Percentiles rank a stretch among this genome's conserved stretches.
These are phyloP conservation scores for Aureobasidium pullulans DNA, from an alignment of 2,329 filamentous ascomycete genomes.

Conservation along the genomic window DNA sequence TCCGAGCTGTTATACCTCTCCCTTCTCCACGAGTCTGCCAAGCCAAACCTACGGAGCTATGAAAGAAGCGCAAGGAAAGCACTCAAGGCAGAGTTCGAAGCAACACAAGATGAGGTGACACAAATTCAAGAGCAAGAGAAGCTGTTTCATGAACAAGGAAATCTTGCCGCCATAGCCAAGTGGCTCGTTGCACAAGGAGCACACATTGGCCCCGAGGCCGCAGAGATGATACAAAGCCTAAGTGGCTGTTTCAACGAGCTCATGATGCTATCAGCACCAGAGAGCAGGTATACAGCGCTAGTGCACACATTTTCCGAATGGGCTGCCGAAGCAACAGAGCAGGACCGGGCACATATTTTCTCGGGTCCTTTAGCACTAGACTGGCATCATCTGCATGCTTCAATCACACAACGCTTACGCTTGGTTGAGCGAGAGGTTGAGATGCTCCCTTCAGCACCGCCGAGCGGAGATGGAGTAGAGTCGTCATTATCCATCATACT, in stretches of 20 bases:
- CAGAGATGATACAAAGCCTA: slow-evolving; percentile 37
- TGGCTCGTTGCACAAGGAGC: slow-evolving; percentile 49
- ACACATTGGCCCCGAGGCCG: slow-evolving; percentile 12
- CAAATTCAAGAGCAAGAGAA: slow-evolving; percentile 14
- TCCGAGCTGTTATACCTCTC: slow-evolving; percentile 60
- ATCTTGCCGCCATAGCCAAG: slow-evolving; percentile 44
- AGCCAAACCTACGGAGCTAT: slow-evolving; percentile 43
- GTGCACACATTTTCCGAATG: slow-evolving; percentile 55
- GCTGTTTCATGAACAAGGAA: slow-evolving; percentile 37
- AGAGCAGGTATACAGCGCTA: slow-evolving; percentile 49
- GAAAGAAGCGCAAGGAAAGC: slow-evolving; percentile 43
- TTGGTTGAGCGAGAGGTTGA: slow-evolving; percentile 14
- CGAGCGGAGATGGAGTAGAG: not conserved
- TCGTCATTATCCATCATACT: slow-evolving; percentile 3
- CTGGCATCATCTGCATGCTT: slow-evolving; percentile 12
- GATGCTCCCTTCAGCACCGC: not conserved
- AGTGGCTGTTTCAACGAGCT: slow-evolving; percentile 51
- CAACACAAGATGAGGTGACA: slow-evolving; percentile 25
- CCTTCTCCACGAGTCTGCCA: slow-evolving; percentile 52
- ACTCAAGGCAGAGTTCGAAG: slow-evolving; percentile 28
- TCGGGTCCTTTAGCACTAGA: not conserved
- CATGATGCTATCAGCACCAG: slow-evolving; percentile 50
- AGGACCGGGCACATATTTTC: not conserved
- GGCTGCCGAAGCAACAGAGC: slow-evolving; percentile 31
- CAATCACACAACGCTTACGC: slow-evolving; percentile 8